Evolutionary conservation across 106 monocot genomes (phyloP).

Genomic region (Platanthera guangdongensis): DNA sequence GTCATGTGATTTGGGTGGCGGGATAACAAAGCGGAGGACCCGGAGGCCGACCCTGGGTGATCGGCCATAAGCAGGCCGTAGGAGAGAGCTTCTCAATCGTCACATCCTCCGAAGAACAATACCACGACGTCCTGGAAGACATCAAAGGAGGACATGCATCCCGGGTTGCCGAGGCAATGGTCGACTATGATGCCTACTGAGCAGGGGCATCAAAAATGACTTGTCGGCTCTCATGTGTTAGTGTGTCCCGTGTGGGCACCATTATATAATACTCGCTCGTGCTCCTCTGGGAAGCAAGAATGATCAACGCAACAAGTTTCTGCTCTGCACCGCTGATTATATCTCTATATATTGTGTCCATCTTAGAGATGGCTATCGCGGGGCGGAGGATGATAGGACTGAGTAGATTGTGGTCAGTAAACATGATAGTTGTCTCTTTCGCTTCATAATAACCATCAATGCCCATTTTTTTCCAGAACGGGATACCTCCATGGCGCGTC

Average conservation of each 20-base stretch:
- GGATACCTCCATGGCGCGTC: too few relatives aligned
- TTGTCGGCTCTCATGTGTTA: slow-evolving; percentile 19
- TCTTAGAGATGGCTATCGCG: slow-evolving; percentile 26
- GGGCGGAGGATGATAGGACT: slow-evolving; percentile 21
- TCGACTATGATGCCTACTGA: slow-evolving; percentile 25
- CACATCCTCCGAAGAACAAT: too few relatives aligned
- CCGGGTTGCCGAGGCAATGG: too few relatives aligned
- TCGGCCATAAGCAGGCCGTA: too few relatives aligned
- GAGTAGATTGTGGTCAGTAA: slow-evolving; percentile 8
- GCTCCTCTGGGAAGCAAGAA: slow-evolving; percentile 38
- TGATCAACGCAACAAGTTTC: slow-evolving; percentile 24
- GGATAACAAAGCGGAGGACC: too few relatives aligned
- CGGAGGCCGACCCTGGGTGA: too few relatives aligned
- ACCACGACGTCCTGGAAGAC: too few relatives aligned
- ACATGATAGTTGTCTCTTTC: slow-evolving; percentile 18
- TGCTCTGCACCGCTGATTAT: slow-evolving; percentile 26
- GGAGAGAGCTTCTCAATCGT: too few relatives aligned
- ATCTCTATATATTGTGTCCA: slow-evolving; percentile 31
- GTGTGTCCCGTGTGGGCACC: slow-evolving; percentile 13
- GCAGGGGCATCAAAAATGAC: slow-evolving; percentile 25
- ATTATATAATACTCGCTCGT: slow-evolving; percentile 21
- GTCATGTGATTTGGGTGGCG: too few relatives aligned
- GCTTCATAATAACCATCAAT: too few relatives aligned
- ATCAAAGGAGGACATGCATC: too few relatives aligned
- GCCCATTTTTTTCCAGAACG: too few relatives aligned